Evolutionary conservation across 2,329 filamentous ascomycete genomes (phyloP), one percentile per base, ranked within the genome.

Genomic region (Endothia cerciana): DNA sequence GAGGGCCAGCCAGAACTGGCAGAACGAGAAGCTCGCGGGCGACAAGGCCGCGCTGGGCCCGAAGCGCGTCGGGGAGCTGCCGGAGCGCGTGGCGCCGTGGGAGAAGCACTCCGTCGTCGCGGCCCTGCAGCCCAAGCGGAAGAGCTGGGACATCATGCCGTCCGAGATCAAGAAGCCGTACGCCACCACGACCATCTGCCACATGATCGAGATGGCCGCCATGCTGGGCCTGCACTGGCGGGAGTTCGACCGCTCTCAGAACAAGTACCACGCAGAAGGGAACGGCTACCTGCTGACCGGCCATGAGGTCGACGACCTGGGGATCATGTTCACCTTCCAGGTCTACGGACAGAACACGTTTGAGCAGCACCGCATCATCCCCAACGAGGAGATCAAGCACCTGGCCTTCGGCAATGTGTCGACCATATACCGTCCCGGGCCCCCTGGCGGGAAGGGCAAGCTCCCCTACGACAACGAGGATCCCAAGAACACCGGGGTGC

Each of bases 221-320:
- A 81, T 83, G 65, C 74, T 87, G 19, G 84, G 85, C 8, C 78
- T 88, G 8, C 81, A 88, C 73, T 88, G 85, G 85, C 85, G 83
- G 68, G 82, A 84, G 63, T 87, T 87, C 69, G 82, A 87, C 69
- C 78, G 83, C 41, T 80, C 74, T 10, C 74, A 74, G 15, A 82
- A 86, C 69, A 80, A 80, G 22, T 83, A 86, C 60, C 81, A 81
- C n/a, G 84, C 80, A 4, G 83, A 86, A 63, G 84, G 84, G 28
- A 86, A 86, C 68, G 84, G 84, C 3, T 85, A 81, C 71, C 77
- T 84, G 67, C 74, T 86, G 2, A 77, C 81, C 1, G 83, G 84
- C 6, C 76, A 78, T 55, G 75, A 80, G 30, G 72, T 82, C 3
- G 72, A 74, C 33, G 84, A 86, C 4, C 77, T 87, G 0, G 85